Percentiles rank a stretch among this genome's conserved stretches.
These are phyloP conservation scores for Cladorrhinum sp. DNA, from an alignment of 2,329 filamentous ascomycete species.

Conservation along the genomic window DNA sequence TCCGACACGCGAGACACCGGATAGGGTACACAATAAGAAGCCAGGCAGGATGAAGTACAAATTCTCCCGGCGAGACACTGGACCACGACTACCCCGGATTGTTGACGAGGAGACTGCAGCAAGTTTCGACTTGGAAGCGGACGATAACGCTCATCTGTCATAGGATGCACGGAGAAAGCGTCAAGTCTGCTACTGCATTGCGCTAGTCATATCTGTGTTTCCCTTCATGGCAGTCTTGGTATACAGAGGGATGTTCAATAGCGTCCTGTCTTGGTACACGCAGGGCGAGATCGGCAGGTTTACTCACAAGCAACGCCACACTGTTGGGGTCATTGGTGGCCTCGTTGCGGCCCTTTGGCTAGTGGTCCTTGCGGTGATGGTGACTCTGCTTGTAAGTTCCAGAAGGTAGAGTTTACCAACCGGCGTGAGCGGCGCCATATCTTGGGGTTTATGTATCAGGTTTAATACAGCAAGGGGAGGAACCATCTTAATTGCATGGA, in stretches of 20 bases:
- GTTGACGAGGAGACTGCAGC: conserved; percentile 2
- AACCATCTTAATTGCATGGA: conserved; percentile 4
- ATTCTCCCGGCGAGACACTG: not conserved
- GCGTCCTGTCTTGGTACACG: conserved; percentile 48
- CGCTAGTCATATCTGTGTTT: conserved; percentile 42
- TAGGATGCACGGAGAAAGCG: conserved; percentile 32
- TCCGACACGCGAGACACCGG: conserved; percentile 1
- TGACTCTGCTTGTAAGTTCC: conserved; percentile 5
- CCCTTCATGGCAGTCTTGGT: conserved; percentile 47
- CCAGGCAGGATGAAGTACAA: not conserved
- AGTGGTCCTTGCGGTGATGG: not conserved
- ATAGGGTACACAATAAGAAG: not conserved
- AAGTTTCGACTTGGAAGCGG: conserved; percentile 23
- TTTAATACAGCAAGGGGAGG: not conserved
- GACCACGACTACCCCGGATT: not conserved
- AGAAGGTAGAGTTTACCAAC: not conserved
- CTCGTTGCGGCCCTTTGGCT: conserved; percentile 9
- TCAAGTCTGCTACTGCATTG: conserved; percentile 36
- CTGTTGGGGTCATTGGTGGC: not conserved
- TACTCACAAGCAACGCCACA: conserved; percentile 17
- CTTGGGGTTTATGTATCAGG: not conserved
- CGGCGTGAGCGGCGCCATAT: not conserved
- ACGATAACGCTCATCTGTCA: conserved; percentile 28
- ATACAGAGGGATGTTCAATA: conserved; percentile 43
- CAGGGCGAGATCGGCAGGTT: conserved; percentile 37